Base-by-base conservation (phyloP, 768 basidiomycete genomes). In the Trametes meyenii region DNA sequence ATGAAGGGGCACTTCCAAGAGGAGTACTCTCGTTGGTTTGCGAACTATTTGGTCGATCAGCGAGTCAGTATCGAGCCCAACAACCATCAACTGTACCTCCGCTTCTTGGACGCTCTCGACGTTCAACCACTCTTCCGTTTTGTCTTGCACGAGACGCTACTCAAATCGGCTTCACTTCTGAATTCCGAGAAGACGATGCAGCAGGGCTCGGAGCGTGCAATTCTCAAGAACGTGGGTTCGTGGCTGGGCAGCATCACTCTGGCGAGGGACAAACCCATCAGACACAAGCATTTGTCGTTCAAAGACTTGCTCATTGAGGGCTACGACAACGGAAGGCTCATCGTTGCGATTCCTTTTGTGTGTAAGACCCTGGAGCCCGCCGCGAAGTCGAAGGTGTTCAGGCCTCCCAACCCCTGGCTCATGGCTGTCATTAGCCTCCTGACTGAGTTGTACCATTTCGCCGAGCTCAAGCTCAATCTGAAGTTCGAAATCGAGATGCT, bases 401-500 rank as follows among this genome's bases (percentile, higher is more conserved):
- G 84, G 69, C 90, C 94, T 19, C 97, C 97, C 24, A 99, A 98
- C 73, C 97, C 97, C 1, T 99, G 97, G 97, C 77, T 99, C 51
- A 96, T 98, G 90, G 96, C 92, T 0, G 92, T 99, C 64, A 81
- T 98, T 68, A 86, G 90, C 66, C 81, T 98, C 44, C 84, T 98
- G 46, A 92, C 87, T 45, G 97, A 99, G 73, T 83, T 99, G n/a
- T 98, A 99, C 74, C 92, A 96, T 72, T 96, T 89, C 69, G 96
- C 94, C 5, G 96, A 98, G 67, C 82, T 98, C 63, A 96, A 96
- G 76, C 80, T 98, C 57, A 97, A 98, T 72, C 83, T 95, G 72
- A 98, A 98, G 75, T 99, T 99, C 70, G 97, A 98, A 76, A 98
- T 99, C 56, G 97, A 99, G 75, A 88, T 98, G 40, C 78, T 98